A percentile compares a stretch with the other conserved stretches of the same genome.
These are phyloP conservation scores for Breynia disticha DNA, from an alignment of 441 rosid species.

Conservation along the genomic window DNA sequence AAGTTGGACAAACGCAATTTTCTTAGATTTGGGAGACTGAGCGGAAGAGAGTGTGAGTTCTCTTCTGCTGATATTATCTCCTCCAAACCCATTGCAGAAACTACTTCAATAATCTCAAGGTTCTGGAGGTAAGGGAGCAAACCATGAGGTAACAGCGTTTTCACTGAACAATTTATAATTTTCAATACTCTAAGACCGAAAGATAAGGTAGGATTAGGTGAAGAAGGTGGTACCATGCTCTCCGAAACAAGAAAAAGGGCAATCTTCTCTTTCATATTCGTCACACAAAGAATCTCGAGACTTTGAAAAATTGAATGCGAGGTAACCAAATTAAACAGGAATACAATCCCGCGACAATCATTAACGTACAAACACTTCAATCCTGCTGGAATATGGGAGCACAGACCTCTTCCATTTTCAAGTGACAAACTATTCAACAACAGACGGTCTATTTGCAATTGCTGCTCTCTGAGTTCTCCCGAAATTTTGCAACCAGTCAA, in stretches of 20 bases:
- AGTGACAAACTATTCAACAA: background rate
- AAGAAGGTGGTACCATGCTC: background rate
- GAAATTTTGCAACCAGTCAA: no score
- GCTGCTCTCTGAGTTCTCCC: background rate
- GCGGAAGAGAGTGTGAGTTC: background rate
- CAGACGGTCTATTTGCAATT: background rate
- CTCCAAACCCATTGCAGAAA: conserved; percentile 7
- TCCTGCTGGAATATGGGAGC: background rate
- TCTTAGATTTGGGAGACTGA: conserved; percentile 12
- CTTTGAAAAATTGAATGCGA: background rate
- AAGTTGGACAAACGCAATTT: background rate
- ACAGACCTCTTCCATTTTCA: background rate
- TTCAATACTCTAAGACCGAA: background rate
- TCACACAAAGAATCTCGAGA: background rate
- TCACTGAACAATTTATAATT: conserved; percentile 3
- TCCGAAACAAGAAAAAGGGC: background rate
- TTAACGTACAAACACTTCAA: background rate
- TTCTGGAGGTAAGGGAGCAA: conserved; percentile 4
- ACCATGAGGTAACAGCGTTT: conserved; percentile 2
- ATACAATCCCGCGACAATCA: background rate
- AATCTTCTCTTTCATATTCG: background rate
- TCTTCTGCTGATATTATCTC: conserved; percentile 12
- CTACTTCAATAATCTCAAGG: conserved; percentile 5
- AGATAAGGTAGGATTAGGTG: background rate
- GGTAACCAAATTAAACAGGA: background rate